Evolutionary conservation across 495 filamentous ascomycete species (phyloP).

Genomic region (Cercophora samala): DNA sequence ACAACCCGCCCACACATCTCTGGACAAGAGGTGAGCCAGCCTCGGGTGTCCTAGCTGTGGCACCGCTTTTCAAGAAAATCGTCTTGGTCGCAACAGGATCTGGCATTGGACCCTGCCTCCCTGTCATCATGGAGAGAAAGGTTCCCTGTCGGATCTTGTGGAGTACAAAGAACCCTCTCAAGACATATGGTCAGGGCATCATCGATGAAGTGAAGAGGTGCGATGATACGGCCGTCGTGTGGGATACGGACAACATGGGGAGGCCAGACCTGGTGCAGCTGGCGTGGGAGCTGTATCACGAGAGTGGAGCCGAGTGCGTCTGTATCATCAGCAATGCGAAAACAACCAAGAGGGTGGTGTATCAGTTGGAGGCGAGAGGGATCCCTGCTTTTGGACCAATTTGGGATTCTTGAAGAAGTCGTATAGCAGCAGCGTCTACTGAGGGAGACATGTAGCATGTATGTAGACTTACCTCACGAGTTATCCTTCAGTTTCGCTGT

Average conservation of each 20-base stretch:
- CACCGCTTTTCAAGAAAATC: constrained; percentile 58
- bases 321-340: constrained; percentile 65
- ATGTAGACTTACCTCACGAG: too few species aligned
- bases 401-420: constrained; percentile 48
- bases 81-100: constrained; percentile 69
- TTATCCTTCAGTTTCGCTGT: too few species aligned
- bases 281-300: constrained; percentile 50
- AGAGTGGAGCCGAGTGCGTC: constrained; percentile 62
- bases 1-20: constrained; percentile 48
- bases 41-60: constrained; percentile 61
- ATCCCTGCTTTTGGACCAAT: constrained; percentile 67
- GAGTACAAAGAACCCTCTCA: constrained; percentile 39
- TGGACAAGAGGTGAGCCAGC: constrained; percentile 52
- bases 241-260: constrained; percentile 39
- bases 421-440: too few species aligned
- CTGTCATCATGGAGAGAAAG: constrained; percentile 32
- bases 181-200: constrained; percentile 40
- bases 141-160: constrained; percentile 37
- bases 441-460: too few species aligned
- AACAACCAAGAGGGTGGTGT: constrained; percentile 60
- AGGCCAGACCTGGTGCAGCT: constrained; percentile 45
- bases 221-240: constrained; percentile 38
- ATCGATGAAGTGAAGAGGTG: constrained; percentile 33
- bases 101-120: constrained; percentile 61
- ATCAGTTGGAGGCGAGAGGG: constrained; percentile 60